These are phyloP conservation scores for Raphanus hybrid DNA, from an alignment of 441 rosid species.

Conservation along the genomic window DNA sequence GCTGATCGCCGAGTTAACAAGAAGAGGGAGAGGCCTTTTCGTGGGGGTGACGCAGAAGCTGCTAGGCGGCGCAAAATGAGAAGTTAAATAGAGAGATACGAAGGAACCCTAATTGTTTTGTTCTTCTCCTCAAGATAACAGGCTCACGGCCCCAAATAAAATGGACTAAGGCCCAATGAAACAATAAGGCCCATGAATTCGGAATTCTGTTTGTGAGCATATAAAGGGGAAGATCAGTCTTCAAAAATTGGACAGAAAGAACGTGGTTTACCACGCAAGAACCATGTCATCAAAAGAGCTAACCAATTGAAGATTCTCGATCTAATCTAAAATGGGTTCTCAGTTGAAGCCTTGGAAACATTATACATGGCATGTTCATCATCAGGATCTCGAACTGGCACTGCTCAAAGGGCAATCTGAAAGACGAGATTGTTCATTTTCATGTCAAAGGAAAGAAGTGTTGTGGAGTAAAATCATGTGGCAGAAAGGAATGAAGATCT, in stretches of 20 bases:
- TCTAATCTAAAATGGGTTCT: constrained; percentile 74
- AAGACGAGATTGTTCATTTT: not conserved
- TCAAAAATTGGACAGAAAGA: constrained; percentile 38
- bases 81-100: not conserved
- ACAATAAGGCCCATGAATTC: no score
- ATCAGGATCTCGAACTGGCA: constrained; percentile 47
- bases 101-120: constrained; percentile 14
- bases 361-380: constrained; percentile 79
- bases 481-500: not conserved
- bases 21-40: not conserved
- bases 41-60: not conserved
- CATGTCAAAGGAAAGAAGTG: not conserved
- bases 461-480: not conserved
- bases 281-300: constrained; percentile 50
- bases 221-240: constrained; percentile 17
- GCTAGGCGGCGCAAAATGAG: constrained; percentile 9
- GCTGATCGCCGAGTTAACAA: not conserved
- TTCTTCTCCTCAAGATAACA: not conserved
- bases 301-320: constrained; percentile 67
- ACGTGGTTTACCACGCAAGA: constrained; percentile 42
- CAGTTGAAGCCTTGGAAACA: constrained; percentile 50
- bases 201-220: not conserved
- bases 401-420: not conserved
- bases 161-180: not conserved
- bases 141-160: not conserved